Percentiles rank a stretch among this genome's conserved stretches.
Evolutionary conservation across 257 asterid genomes (phyloP).

Genomic region (Fraxinus cuspidata): DNA sequence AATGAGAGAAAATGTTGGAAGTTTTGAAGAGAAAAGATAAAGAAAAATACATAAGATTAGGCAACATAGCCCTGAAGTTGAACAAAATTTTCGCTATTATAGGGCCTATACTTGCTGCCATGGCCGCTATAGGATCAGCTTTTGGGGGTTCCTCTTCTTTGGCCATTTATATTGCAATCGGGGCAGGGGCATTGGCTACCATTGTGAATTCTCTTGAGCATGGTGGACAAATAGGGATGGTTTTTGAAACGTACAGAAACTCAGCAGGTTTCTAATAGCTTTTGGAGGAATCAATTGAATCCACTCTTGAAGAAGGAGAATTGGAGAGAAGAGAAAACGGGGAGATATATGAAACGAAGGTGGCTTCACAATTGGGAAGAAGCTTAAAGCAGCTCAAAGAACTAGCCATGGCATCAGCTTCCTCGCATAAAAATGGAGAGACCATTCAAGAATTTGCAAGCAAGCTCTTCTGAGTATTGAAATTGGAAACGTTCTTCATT

Average conservation of each 20-base stretch:
- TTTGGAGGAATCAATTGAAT: slow-evolving; percentile 33
- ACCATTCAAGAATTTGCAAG: slow-evolving; percentile 31
- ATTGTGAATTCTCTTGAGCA: slow-evolving; percentile 32
- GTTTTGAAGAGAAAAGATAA: slow-evolving; percentile 29
- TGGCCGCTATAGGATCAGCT: slow-evolving; percentile 26
- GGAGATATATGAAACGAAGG: slow-evolving; percentile 32
- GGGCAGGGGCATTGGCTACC: slow-evolving; percentile 26
- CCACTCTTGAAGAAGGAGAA: not conserved
- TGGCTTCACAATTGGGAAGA: slow-evolving; percentile 31
- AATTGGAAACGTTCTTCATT: not conserved
- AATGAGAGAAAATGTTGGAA: slow-evolving; percentile 21
- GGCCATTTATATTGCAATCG: slow-evolving; percentile 19
- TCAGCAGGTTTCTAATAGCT: slow-evolving; percentile 29
- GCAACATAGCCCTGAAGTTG: slow-evolving; percentile 26
- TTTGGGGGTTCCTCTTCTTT: slow-evolving; percentile 8
- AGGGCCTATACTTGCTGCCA: slow-evolving; percentile 24
- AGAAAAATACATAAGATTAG: slow-evolving; percentile 26
- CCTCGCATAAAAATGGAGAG: slow-evolving; percentile 17
- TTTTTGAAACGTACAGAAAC: slow-evolving; percentile 34
- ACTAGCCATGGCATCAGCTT: slow-evolving; percentile 26
- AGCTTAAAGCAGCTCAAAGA: slow-evolving; percentile 26
- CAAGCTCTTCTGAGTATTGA: slow-evolving; percentile 28
- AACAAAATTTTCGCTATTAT: slow-evolving; percentile 23
- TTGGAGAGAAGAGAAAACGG: slow-evolving; percentile 21
- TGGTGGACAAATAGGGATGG: slow-evolving; percentile 41